Base-by-base conservation (phyloP, 495 filamentous ascomycete species). In the Elasticomyces elasticus region DNA sequence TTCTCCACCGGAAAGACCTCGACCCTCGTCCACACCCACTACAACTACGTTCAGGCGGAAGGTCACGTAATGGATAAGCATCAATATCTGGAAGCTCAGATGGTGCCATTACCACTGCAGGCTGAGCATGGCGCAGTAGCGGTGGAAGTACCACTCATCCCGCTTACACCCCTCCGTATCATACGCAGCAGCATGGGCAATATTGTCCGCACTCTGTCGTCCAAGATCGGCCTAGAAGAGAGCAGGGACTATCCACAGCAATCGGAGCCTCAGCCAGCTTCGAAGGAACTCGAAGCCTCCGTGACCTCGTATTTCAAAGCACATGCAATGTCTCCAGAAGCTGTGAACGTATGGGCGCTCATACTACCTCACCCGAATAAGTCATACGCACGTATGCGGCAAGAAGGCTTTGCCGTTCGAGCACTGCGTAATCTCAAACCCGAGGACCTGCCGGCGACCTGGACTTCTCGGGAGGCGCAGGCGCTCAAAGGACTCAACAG, bases 141-240 rank as follows among this genome's bases (percentile, higher is more conserved):
- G 41, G 49, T 47, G 31, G 64, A 59, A 56, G 57, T 62, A 46
- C 79, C 77, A n/a, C 67, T 89, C 12, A 50, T 82, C 31, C 79
- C 84, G 0, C 64, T 94, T 5, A 88, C 84, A 0, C 65, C 72
- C 24, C 75, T 83, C 33, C 76, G 84, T 37, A 75, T 66, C 42
- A 79, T 94, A 51, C 67, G 79, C 15, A 72, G 76, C 19, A 77
- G 84, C 37, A 80, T 92, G 66, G 89, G 89, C 11, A 95, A 94
- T 62, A 91, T 95, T 40, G 66, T 94, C 22, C 80, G 86, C 43
- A 77, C 80, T 30, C 52, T 94, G 43, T 73, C 81, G 35, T 70
- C 75, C 17, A 15, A 33, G 17, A 24, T 37, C 6, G 15, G n/a
- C 5, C 37, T 13, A 2, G 28, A 28, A 26, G 44, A 52, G 28